Conservation (phyloP, 208 protist genomes). For the Porcisia hertigi region DNA sequence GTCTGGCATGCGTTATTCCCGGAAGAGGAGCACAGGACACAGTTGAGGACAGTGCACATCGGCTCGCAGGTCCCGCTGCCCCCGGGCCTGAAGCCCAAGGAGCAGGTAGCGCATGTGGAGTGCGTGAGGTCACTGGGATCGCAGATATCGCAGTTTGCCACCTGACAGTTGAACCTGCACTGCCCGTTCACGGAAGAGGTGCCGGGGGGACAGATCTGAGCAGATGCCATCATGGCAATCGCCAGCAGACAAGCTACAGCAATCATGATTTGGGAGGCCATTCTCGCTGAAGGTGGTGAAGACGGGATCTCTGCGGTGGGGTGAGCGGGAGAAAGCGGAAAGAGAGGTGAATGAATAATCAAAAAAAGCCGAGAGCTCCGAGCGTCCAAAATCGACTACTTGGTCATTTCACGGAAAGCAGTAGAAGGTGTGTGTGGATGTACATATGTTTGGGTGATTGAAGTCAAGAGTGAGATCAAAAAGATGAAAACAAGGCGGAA, state of each 20-base stretch:
- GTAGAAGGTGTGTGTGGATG: neutral
- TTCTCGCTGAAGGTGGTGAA: neutral
- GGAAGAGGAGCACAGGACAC: neutral
- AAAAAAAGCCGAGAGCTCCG: neutral
- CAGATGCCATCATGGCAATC: neutral
- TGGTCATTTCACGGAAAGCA: neutral
- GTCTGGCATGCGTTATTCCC: neutral
- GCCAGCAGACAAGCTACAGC: slow-evolving; percentile 6
- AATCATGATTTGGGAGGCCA: slow-evolving; percentile 4
- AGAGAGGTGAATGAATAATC: no score
- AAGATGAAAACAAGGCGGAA: neutral
- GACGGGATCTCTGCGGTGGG: neutral
- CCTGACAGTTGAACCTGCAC: neutral
- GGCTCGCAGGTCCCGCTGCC: neutral
- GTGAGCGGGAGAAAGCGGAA: neutral
- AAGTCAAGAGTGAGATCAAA: neutral
- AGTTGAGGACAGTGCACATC: slow-evolving; percentile 1
- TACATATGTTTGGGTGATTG: neutral
- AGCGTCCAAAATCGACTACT: neutral
- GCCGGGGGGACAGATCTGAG: neutral
- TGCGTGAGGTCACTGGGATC: neutral
- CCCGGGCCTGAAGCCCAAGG: neutral
- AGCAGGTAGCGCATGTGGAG: neutral
- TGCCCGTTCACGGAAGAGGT: neutral
- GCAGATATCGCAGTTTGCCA: slow-evolving; percentile 4